Conservation (phyloP, 441 rosid genomes). For the Hura crepitans region DNA sequence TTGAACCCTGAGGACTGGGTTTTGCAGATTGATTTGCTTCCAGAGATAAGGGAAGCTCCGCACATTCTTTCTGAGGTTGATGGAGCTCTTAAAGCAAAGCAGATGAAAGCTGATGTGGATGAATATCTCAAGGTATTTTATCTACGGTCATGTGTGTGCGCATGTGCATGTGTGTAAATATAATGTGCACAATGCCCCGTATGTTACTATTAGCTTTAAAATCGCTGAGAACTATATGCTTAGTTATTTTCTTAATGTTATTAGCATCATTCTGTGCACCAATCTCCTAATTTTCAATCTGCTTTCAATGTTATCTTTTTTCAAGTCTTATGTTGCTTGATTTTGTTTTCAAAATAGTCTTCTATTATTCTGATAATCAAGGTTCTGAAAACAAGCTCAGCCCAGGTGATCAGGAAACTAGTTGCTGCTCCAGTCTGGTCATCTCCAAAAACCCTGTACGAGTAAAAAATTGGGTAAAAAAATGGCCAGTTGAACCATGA, state of each 20-base stretch:
- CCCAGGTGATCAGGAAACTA: no score
- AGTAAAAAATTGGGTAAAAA: no score
- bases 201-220: not conserved
- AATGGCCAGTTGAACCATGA: no score
- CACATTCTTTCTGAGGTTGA: slow-evolving; percentile 92
- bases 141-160: no score
- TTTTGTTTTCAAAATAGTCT: no score
- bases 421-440: no score
- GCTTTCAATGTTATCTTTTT: not conserved
- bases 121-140: slow-evolving; percentile 80
- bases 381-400: no score
- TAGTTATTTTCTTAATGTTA: not conserved
- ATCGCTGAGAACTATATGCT: not conserved
- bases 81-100: slow-evolving; percentile 76
- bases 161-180: no score
- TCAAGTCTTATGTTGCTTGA: not conserved
- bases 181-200: no score
- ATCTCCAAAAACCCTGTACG: no score
- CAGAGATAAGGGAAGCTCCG: slow-evolving; percentile 84
- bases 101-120: slow-evolving; percentile 88
- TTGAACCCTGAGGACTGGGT: not conserved
- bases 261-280: not conserved
- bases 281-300: not conserved
- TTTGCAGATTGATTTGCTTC: slow-evolving; percentile 90
- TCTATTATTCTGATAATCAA: no score